phyloP scores from a whole-genome alignment of 192 early-diverging fungal genomes.

The Coemansia sp. region DNA sequence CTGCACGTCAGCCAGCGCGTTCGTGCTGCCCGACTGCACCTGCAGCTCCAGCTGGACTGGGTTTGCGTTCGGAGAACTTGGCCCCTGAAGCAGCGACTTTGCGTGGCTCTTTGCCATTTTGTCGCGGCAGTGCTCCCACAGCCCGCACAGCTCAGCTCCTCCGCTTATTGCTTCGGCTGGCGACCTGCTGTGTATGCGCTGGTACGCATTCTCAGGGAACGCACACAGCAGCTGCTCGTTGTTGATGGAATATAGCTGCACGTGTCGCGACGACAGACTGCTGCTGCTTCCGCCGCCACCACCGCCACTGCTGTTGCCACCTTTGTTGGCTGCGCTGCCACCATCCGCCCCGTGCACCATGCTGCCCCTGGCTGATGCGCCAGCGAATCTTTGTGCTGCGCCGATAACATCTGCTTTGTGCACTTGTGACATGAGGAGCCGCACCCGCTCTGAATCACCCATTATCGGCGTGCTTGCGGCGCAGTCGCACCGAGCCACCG shows the following conservation, averaged over 20 bases:
- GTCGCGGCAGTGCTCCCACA: slow-evolving; percentile 33
- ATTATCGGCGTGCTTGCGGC: slow-evolving; percentile 25
- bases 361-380: not conserved
- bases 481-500: slow-evolving; percentile 34
- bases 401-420: slow-evolving; percentile 30
- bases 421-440: slow-evolving; percentile 37
- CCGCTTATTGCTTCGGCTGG: slow-evolving; percentile 18
- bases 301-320: slow-evolving; percentile 11
- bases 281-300: not conserved
- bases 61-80: slow-evolving; percentile 21
- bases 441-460: slow-evolving; percentile 32
- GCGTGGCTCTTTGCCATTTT: slow-evolving; percentile 24
- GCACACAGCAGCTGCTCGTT: slow-evolving; percentile 41
- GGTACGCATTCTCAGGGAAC: slow-evolving; percentile 51
- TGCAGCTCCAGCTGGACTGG: slow-evolving; percentile 40
- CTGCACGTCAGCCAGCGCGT: slow-evolving; percentile 23
- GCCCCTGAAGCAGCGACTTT: slow-evolving; percentile 24
- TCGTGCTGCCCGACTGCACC: slow-evolving; percentile 14
- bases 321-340: slow-evolving; percentile 1
- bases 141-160: slow-evolving; percentile 20
- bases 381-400: not conserved
- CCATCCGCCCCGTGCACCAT: slow-evolving; percentile 3
- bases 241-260: slow-evolving; percentile 45
- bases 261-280: slow-evolving; percentile 44
- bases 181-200: slow-evolving; percentile 23